Evolutionary conservation across 1,284 basidiomycete species (phyloP), one percentile per base, ranked within the genome.

Genomic region (Apiotrichum laibachii): DNA sequence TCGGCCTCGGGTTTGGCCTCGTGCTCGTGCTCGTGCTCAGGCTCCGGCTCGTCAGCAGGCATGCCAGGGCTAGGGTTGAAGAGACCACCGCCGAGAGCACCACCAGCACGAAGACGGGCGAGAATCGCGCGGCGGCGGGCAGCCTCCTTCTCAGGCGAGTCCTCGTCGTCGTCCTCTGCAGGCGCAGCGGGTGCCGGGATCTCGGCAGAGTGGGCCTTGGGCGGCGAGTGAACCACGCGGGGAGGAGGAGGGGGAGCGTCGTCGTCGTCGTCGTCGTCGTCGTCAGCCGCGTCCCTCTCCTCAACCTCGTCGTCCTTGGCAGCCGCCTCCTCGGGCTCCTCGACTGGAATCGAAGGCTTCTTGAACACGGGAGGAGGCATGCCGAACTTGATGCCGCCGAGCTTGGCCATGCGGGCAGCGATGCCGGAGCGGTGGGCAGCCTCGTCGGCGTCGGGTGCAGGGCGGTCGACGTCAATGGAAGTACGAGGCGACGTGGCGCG

Each of bases 321-420:
- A 1, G 40, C 51, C 1, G 37, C 16, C 26, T 50, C 50, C 21
- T 59, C 49, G 19, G 55, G 55, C 55, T 62, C 46, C n/a, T 47
- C 53, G 39, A 48, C 49, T 12, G 60, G 57, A 9, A 5, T 5
- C n/a, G 51, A 34, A 18, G 57, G 55, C 55, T 64, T 65, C 58
- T 66, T 72, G 37, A 61, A 60, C 6, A 66, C 49, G 6, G 75
- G 72, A 5, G 76, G 77, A 4, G 75, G 75, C 46, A 71, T 88
- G 5, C 92, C 91, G 42, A 94, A 83, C 63, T 88, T 84, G 46
- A 90, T 86, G 40, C 90, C 92, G 34, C 90, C 92, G 13, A 92
- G 83, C 66, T 87, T 86, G 57, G 89, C 92, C 90, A 94, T 92
- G 57, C 90, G 84, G 34, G 88, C 90, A 34, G 90, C 92, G 69